Evolutionary conservation across 2,329 filamentous ascomycete genomes (phyloP).

Genomic region (Pyrenochaeta sp.): DNA sequence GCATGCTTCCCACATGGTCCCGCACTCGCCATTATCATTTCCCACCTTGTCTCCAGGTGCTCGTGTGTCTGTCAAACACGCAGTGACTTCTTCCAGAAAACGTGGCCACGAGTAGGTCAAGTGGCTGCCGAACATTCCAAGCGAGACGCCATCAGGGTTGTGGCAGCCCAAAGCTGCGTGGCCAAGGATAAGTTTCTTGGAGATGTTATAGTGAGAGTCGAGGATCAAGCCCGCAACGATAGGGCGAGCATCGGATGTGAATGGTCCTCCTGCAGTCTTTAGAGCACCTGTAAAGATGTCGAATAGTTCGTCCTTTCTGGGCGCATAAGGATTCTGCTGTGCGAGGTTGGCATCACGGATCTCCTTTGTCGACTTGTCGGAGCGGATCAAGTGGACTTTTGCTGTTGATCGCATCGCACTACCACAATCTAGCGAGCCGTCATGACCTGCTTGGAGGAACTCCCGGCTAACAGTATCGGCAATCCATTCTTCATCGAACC

Average conservation of each 20-base stretch:
- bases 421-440: constrained; percentile 16
- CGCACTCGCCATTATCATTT: constrained; percentile 49
- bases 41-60: constrained; percentile 47
- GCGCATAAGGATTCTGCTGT: constrained; percentile 29
- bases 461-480: constrained; percentile 33
- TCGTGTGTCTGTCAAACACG: constrained; percentile 45
- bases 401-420: constrained; percentile 35
- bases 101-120: constrained; percentile 42
- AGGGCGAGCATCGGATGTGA: constrained; percentile 29
- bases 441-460: constrained; percentile 23
- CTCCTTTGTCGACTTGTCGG: constrained; percentile 32
- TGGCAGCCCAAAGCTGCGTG: constrained; percentile 38
- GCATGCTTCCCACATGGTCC: constrained; percentile 57
- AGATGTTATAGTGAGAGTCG: constrained; percentile 36
- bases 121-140: constrained; percentile 39
- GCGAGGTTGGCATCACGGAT: constrained; percentile 28
- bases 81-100: constrained; percentile 38
- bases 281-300: constrained; percentile 35
- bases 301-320: constrained; percentile 20
- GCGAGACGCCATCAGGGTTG: constrained; percentile 32
- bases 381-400: constrained; percentile 37
- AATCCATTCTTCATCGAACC: constrained; percentile 44
- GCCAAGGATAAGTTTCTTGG: constrained; percentile 30
- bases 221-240: constrained; percentile 44
- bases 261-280: constrained; percentile 31